Evolutionary conservation across 306 rosid genomes (phyloP).

Genomic region (Aeschynomene evenia): DNA sequence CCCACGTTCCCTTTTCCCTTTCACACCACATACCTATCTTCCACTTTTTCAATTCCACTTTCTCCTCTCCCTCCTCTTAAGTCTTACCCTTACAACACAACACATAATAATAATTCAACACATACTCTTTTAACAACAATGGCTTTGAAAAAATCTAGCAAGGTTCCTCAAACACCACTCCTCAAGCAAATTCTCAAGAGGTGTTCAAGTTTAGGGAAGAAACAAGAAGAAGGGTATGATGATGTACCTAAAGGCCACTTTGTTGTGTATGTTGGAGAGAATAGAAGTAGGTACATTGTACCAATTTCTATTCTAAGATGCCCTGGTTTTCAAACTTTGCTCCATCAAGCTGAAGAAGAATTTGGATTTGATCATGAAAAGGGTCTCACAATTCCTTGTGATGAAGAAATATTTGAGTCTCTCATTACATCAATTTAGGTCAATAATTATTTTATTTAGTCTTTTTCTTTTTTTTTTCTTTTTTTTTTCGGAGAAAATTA

Average conservation of each 20-base stretch:
- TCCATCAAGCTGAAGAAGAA: slow-evolving; percentile 87
- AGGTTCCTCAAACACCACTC: slow-evolving; percentile 60
- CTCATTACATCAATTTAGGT: slow-evolving; percentile 50
- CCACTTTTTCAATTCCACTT: neutral
- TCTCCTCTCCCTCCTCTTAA: neutral
- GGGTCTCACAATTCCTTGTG: slow-evolving; percentile 95
- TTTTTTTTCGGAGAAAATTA: neutral
- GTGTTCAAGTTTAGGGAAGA: slow-evolving; percentile 79
- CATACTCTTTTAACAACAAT: slow-evolving; percentile 27
- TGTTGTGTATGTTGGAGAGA: slow-evolving; percentile 88
- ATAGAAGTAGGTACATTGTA: slow-evolving; percentile 79
- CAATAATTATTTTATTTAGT: neutral
- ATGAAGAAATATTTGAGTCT: slow-evolving; percentile 66
- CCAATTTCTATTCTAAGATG: slow-evolving; percentile 72
- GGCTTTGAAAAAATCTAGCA: slow-evolving; percentile 63
- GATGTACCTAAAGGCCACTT: slow-evolving; percentile 90
- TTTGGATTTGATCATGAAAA: slow-evolving; percentile 80
- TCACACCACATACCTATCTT: neutral
- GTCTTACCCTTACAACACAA: neutral
- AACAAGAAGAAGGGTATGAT: slow-evolving; percentile 50
- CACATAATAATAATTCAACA: too few species aligned
- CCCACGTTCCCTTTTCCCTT: neutral
- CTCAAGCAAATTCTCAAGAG: slow-evolving; percentile 85
- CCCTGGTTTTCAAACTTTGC: slow-evolving; percentile 77
- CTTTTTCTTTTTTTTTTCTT: neutral